Percentiles rank a stretch among this genome's conserved stretches.
Evolutionary conservation across 345 rosid genomes (phyloP).

Genomic region (Gossypium raimondii): DNA sequence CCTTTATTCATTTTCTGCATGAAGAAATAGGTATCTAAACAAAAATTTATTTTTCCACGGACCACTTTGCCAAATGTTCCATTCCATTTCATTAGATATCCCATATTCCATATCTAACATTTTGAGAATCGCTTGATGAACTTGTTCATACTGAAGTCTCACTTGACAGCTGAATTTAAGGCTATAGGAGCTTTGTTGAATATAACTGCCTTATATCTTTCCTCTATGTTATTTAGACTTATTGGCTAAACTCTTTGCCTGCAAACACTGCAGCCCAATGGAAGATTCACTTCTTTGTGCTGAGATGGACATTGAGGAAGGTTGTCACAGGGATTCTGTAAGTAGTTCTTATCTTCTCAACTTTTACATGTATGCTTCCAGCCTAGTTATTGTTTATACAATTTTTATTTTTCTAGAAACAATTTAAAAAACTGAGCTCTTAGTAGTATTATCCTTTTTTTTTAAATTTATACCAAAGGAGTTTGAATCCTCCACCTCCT

Average conservation of each 20-base stretch:
- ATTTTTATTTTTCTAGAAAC: not conserved
- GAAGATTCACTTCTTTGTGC: conserved; percentile 56
- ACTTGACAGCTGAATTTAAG: not conserved
- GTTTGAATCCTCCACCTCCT: not conserved
- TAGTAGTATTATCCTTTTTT: not conserved
- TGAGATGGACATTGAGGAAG: conserved; percentile 41
- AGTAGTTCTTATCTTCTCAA: not conserved
- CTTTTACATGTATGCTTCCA: not conserved
- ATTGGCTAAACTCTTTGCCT: conserved; percentile 14
- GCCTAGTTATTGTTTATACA: not conserved
- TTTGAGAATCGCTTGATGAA: not conserved
- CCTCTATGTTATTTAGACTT: conserved; percentile 5
- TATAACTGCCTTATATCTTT: not conserved
- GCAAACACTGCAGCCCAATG: conserved; percentile 43
- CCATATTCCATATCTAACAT: not conserved
- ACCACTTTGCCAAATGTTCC: not conserved
- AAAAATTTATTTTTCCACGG: not conserved
- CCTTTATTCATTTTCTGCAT: not conserved
- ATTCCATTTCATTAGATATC: not conserved
- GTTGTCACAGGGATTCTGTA: conserved; percentile 4
- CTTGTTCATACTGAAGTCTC: not conserved
- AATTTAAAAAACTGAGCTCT: not conserved
- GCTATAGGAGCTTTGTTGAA: not conserved
- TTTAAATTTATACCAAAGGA: not conserved
- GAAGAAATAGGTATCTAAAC: not conserved